These are phyloP conservation scores for Puccinia novopanici DNA, from an alignment of 1,284 basidiomycete genomes.

Conservation along the genomic window DNA sequence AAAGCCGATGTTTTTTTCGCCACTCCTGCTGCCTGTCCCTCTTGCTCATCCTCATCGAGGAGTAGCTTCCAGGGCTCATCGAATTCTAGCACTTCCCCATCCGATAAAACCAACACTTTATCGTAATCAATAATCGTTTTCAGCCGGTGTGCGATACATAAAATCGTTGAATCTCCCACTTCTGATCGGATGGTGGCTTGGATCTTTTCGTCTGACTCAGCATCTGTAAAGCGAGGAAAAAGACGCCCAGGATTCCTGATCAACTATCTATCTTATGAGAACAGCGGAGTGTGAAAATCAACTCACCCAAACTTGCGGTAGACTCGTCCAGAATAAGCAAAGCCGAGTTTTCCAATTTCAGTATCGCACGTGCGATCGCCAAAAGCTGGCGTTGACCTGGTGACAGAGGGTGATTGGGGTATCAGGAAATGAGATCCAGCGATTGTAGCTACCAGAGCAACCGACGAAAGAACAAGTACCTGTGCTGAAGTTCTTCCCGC, in stretches of 20 bases:
- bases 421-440: background rate
- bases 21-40: background rate
- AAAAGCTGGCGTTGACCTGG: constrained; percentile 57
- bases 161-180: constrained; percentile 68
- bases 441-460: background rate
- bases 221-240: background rate
- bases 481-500: constrained; percentile 58
- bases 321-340: constrained; percentile 58
- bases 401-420: background rate
- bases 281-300: background rate
- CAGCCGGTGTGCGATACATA: constrained; percentile 65
- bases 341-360: constrained; percentile 58
- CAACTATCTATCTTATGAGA: background rate
- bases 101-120: constrained; percentile 33
- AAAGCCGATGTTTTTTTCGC: constrained; percentile 22
- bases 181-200: constrained; percentile 73
- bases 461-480: constrained; percentile 49
- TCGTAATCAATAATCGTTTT: constrained; percentile 69
- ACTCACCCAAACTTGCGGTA: constrained; percentile 50
- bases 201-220: constrained; percentile 58
- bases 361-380: constrained; percentile 58
- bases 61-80: constrained; percentile 29
- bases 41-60: constrained; percentile 17
- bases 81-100: constrained; percentile 40
- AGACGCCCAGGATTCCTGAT: background rate